Percentiles rank a stretch among this genome's conserved stretches.
Conservation (phyloP, 169 alveolate species). For the Miamiensis avidus region DNA sequence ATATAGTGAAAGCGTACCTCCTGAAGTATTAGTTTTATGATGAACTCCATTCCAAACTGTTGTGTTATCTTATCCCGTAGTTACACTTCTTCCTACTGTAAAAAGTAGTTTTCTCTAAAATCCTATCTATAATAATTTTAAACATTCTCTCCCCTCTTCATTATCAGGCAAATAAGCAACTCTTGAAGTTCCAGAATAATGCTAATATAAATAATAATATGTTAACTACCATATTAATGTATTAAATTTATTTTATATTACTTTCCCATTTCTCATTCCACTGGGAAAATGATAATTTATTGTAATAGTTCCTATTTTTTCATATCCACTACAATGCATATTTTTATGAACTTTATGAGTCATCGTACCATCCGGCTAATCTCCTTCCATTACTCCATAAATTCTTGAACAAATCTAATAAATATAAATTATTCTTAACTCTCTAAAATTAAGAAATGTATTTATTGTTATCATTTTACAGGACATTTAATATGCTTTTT, state of each 20-base stretch:
- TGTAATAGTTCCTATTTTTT: constrained; percentile 50
- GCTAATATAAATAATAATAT: not conserved
- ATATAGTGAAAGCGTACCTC: constrained; percentile 68
- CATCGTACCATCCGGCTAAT: constrained; percentile 82
- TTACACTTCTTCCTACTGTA: constrained; percentile 87
- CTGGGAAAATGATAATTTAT: constrained; percentile 61
- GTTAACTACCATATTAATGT: not conserved
- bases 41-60: constrained; percentile 91
- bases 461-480: too few relatives aligned
- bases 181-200: constrained; percentile 83
- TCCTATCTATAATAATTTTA: constrained; percentile 73
- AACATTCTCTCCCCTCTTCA: constrained; percentile 78
- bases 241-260: too few relatives aligned
- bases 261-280: constrained; percentile 56
- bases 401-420: constrained; percentile 58
- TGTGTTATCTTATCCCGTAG: constrained; percentile 83
- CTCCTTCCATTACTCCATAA: constrained; percentile 81
- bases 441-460: too few relatives aligned
- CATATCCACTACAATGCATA: constrained; percentile 56
- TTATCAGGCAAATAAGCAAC: constrained; percentile 86
- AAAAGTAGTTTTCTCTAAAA: constrained; percentile 86
- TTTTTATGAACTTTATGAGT: constrained; percentile 24
- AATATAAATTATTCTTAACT: too few relatives aligned
- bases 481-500: constrained; percentile 69
- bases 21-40: constrained; percentile 85